These are phyloP conservation scores for Elsinoe necatrix DNA, from an alignment of 2,329 filamentous ascomycete species.

Conservation along the genomic window DNA sequence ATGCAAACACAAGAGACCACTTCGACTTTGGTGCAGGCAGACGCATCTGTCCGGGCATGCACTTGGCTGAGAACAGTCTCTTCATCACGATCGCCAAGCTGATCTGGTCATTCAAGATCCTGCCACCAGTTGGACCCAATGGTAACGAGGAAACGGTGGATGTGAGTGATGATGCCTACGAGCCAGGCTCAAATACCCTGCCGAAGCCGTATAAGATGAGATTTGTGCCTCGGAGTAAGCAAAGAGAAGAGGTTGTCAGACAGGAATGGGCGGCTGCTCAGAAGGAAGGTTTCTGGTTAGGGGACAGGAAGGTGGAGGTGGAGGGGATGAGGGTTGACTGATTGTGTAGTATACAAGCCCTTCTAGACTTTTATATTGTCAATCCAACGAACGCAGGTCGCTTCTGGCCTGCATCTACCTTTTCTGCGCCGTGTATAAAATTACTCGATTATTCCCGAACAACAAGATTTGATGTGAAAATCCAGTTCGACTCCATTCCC, in stretches of 20 bases:
- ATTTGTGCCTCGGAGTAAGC: slow-evolving; percentile 12
- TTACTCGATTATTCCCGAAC: no score
- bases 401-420: no score
- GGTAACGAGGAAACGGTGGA: slow-evolving; percentile 6
- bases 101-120: slow-evolving; percentile 45
- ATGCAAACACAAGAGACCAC: slow-evolving; percentile 32
- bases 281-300: slow-evolving; percentile 22
- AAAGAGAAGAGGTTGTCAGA: slow-evolving; percentile 30
- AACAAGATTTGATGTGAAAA: background rate
- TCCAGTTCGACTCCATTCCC: background rate
- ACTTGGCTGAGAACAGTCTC: slow-evolving; percentile 45
- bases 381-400: no score
- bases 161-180: slow-evolving; percentile 11
- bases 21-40: slow-evolving; percentile 44
- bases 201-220: slow-evolving; percentile 15
- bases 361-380: no score
- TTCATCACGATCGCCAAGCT: slow-evolving; percentile 30
- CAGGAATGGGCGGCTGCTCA: slow-evolving; percentile 35
- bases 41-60: slow-evolving; percentile 43
- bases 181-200: slow-evolving; percentile 13
- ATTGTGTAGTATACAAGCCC: background rate
- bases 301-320: slow-evolving; percentile 7
- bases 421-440: no score
- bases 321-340: slow-evolving; percentile 2
- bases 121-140: slow-evolving; percentile 12